Evolutionary conservation across 768 basidiomycete genomes (phyloP).

Genomic region (Tulasnella sp.): DNA sequence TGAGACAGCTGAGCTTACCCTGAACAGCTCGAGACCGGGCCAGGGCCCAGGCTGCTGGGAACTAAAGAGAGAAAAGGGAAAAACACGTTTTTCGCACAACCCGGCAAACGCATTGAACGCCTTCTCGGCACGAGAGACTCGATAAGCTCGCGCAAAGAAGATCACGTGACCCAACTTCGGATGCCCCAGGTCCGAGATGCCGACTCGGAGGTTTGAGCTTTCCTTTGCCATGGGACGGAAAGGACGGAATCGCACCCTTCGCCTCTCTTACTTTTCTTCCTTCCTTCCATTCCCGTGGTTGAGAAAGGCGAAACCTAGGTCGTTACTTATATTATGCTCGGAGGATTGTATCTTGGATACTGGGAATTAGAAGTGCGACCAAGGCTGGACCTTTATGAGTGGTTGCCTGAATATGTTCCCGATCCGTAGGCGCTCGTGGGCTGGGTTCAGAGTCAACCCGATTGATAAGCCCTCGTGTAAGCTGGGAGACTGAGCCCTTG

Average conservation of each 20-base stretch:
- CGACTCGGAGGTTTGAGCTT: conserved; percentile 2
- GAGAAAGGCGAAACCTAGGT: not conserved
- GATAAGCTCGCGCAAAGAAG: not conserved
- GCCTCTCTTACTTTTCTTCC: not conserved
- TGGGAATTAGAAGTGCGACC: not conserved
- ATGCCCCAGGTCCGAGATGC: conserved; percentile 7
- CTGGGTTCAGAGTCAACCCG: not conserved
- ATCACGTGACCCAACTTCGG: not conserved
- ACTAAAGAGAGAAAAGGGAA: not conserved
- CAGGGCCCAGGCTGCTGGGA: not conserved
- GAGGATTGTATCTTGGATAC: not conserved
- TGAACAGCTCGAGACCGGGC: not conserved
- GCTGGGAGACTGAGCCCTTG: too few species aligned
- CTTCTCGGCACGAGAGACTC: not conserved
- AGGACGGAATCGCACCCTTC: not conserved
- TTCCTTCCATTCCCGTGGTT: not conserved
- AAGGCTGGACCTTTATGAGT: not conserved
- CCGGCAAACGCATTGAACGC: not conserved
- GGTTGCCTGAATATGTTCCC: not conserved
- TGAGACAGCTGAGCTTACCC: conserved; percentile 16
- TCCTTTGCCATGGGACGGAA: conserved; percentile 15
- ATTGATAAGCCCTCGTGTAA: not conserved
- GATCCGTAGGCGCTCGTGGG: not conserved
- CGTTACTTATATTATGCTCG: not conserved
- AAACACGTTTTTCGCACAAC: not conserved